Evolutionary conservation across 768 basidiomycete species (phyloP), one percentile per base, ranked within the genome.

Genomic region (Steccherinum ochraceum): DNA sequence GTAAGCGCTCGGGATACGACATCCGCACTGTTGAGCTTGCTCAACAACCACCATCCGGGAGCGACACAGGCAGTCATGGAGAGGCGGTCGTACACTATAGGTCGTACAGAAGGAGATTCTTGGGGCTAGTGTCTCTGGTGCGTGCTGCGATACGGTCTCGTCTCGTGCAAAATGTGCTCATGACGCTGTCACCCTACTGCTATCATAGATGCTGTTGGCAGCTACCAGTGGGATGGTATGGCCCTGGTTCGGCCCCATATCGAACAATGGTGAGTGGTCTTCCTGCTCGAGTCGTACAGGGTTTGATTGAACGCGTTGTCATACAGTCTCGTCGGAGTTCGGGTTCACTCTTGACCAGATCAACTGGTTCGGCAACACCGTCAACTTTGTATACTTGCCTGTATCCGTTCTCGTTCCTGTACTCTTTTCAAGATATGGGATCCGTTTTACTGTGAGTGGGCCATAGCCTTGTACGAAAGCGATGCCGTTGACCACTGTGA

Each of bases 211-310:
- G 7, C 30, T 35, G 7, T 35, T 35, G 16, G 30, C 30, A 7
- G 30, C 30, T 16, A 35, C 30, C 7, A 35, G 30, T 2, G 87
- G 78, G 4, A 80, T 87, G 83, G 68, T 76, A 5, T 82, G 81
- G 78, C 76, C 85, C 3, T 93, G 89, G 89, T 93, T 92, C 59
- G 89, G 89, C 3, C 86, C 90, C 2, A 91, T 93, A 49, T 72
- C 89, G 0, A 81, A 80, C 40, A 64, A 82, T 58, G 72, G 89
- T 89, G 45, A 40, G 72, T 35, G 30, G 30, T 16, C 5, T 23
- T 5, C 10, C 50, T n/a, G 40, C 40, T 4, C 12, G 44, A 30
- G 18, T 19, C 40, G 13, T 11, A 25, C 40, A 5, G 16, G 19
- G 24, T 40, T 40, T 26, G 16, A 39, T 44, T 19, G 5, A 30